Evolutionary conservation across 768 basidiomycete genomes (phyloP).

Genomic region (Phaeolepiota aurea): DNA sequence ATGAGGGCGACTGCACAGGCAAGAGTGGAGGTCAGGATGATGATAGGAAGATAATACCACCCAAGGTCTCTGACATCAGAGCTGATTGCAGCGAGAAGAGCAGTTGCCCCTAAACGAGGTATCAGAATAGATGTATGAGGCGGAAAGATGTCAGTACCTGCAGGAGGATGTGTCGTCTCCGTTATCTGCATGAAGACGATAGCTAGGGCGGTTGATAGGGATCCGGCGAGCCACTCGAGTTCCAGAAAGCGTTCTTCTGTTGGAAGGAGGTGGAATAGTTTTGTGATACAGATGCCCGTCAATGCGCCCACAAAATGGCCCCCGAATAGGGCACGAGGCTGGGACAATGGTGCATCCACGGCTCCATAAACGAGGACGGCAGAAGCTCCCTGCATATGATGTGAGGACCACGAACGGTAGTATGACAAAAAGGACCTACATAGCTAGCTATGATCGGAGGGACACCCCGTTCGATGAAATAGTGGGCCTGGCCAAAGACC

Average conservation of each 20-base stretch:
- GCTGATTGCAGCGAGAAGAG: slow-evolving; percentile 38
- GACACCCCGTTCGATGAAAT: slow-evolving; percentile 36
- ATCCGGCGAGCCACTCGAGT: slow-evolving; percentile 41
- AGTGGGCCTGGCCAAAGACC: slow-evolving; percentile 36
- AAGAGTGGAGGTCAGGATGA: slow-evolving; percentile 38
- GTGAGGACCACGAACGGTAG: not conserved
- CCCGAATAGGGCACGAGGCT: slow-evolving; percentile 41
- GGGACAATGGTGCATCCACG: slow-evolving; percentile 43
- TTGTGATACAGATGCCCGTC: slow-evolving; percentile 40
- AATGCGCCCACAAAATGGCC: slow-evolving; percentile 46
- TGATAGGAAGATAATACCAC: slow-evolving; percentile 46
- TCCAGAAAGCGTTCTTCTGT: slow-evolving; percentile 31
- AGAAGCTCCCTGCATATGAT: slow-evolving; percentile 36
- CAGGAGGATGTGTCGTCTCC: slow-evolving; percentile 44
- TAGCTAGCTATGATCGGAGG: slow-evolving; percentile 41
- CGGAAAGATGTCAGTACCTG: slow-evolving; percentile 19
- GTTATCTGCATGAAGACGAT: slow-evolving; percentile 46
- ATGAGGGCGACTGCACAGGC: slow-evolving; percentile 36
- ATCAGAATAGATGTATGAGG: not conserved
- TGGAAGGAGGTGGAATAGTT: slow-evolving; percentile 38
- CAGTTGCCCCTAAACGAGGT: slow-evolving; percentile 34
- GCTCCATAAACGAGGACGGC: slow-evolving; percentile 48
- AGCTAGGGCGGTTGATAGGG: slow-evolving; percentile 31
- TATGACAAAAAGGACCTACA: slow-evolving; percentile 18
- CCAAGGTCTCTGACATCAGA: slow-evolving; percentile 31